Evolutionary conservation across 192 early-diverging fungal species (phyloP).

Genomic region (Linnemannia zychae): DNA sequence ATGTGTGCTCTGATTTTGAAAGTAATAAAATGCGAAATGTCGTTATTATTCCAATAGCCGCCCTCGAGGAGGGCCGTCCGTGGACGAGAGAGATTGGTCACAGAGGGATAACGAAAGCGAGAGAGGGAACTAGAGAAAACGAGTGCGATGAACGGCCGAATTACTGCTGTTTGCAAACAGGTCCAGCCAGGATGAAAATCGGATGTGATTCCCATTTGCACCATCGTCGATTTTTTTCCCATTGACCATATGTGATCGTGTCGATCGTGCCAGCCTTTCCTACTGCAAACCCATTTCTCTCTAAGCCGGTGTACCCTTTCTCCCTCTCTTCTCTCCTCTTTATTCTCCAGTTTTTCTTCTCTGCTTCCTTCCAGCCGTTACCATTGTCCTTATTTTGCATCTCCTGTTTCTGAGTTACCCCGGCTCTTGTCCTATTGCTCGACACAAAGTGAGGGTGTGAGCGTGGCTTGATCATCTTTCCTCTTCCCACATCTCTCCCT

Average conservation of each 20-base stretch:
- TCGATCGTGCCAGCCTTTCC: too few species aligned
- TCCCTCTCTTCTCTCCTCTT: not conserved
- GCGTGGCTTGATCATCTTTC: not conserved
- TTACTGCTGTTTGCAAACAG: conserved; percentile 19
- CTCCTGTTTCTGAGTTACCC: not conserved
- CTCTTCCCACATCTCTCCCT: not conserved
- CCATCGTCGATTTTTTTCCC: not conserved
- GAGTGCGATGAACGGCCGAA: not conserved
- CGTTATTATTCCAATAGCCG: conserved; percentile 19
- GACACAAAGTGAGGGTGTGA: not conserved
- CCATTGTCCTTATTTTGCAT: not conserved
- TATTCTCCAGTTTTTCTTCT: not conserved
- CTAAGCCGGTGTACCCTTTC: not conserved
- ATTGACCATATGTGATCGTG: too few species aligned
- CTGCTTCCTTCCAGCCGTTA: too few species aligned
- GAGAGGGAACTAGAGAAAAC: not conserved
- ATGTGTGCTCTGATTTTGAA: conserved; percentile 1
- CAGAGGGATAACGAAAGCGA: not conserved
- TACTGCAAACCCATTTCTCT: not conserved
- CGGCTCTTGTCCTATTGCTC: not conserved
- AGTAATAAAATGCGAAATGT: conserved; percentile 13
- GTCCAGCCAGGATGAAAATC: conserved; percentile 38
- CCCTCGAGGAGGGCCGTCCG: not conserved
- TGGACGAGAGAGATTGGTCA: not conserved
- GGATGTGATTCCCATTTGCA: conserved; percentile 6